phyloP scores from a whole-genome alignment of 495 filamentous ascomycete species.

The Talaromyces thailandensis region DNA sequence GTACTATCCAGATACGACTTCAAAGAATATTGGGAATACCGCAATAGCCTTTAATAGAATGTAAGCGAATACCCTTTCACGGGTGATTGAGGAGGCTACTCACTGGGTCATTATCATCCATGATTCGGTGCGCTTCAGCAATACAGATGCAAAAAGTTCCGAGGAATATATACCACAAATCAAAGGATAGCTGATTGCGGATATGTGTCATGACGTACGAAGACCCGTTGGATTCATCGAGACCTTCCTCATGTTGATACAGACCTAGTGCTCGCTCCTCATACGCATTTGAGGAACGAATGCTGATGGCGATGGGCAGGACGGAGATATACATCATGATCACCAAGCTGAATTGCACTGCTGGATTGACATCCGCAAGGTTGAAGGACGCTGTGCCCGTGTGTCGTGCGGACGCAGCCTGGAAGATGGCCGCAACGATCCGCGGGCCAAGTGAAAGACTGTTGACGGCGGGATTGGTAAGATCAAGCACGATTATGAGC shows the following conservation, averaged over 20 bases:
- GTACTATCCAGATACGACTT: slow-evolving; percentile 70
- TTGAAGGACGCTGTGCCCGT: slow-evolving; percentile 50
- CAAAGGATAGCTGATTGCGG: slow-evolving; percentile 52
- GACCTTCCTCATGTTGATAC: slow-evolving; percentile 35
- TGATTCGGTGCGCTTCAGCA: slow-evolving; percentile 40
- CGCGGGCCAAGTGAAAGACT: slow-evolving; percentile 20
- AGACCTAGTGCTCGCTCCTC: slow-evolving; percentile 64
- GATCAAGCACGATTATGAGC: slow-evolving; percentile 51
- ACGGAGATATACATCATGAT: slow-evolving; percentile 72
- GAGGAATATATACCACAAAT: slow-evolving; percentile 57
- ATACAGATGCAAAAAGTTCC: slow-evolving; percentile 53
- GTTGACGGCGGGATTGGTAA: slow-evolving; percentile 22
- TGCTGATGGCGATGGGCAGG: slow-evolving; percentile 67
- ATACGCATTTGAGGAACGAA: slow-evolving; percentile 57
- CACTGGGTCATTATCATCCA: slow-evolving; percentile 33
- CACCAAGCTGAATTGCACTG: slow-evolving; percentile 49
- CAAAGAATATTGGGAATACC: slow-evolving; percentile 73
- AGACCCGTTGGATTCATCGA: slow-evolving; percentile 22
- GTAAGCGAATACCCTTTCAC: no score
- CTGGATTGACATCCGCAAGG: slow-evolving; percentile 47
- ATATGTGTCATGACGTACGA: slow-evolving; percentile 48
- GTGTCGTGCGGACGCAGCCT: slow-evolving; percentile 50
- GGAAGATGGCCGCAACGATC: slow-evolving; percentile 51
- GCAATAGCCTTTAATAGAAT: slow-evolving; percentile 45
- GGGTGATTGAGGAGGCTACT: no score